Percentiles rank a stretch among this genome's conserved stretches.
These are phyloP conservation scores for Boletus subparvulus DNA, from an alignment of 768 basidiomycete genomes.

Conservation along the genomic window DNA sequence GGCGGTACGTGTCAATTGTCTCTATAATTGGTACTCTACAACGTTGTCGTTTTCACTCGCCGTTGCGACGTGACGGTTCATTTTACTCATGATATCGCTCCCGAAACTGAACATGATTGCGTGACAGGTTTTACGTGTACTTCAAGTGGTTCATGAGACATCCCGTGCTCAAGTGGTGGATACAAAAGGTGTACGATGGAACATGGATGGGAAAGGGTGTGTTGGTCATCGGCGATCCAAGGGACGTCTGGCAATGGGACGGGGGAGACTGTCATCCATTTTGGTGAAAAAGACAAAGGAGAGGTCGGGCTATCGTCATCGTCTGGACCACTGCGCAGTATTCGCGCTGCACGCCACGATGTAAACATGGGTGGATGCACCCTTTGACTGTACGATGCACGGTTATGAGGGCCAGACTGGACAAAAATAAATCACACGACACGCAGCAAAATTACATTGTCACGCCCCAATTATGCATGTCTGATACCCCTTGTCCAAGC, in stretches of 20 bases:
- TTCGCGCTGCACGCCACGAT: too few relatives aligned
- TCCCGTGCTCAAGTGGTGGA: slow-evolving; percentile 42
- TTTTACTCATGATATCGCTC: not conserved
- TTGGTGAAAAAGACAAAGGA: too few relatives aligned
- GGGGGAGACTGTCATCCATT: slow-evolving; percentile 25
- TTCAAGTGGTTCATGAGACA: slow-evolving; percentile 40
- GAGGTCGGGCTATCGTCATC: too few relatives aligned
- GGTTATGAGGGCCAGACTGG: too few relatives aligned
- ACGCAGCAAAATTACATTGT: too few relatives aligned
- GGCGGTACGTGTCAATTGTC: slow-evolving; percentile 25
- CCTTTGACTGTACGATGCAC: too few relatives aligned
- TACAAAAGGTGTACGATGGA: slow-evolving; percentile 36
- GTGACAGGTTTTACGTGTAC: slow-evolving; percentile 29
- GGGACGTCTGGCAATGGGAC: slow-evolving; percentile 19
- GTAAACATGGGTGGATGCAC: too few relatives aligned
- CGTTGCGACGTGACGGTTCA: not conserved
- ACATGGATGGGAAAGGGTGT: slow-evolving; percentile 39
- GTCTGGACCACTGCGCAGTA: too few relatives aligned
- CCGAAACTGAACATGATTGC: slow-evolving; percentile 1
- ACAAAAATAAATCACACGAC: too few relatives aligned
- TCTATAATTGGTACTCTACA: not conserved
- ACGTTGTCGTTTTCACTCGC: too few relatives aligned
- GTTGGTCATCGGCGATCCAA: slow-evolving; percentile 38
- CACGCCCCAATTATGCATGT: too few relatives aligned
- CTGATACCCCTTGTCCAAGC: too few relatives aligned